phyloP scores from a whole-genome alignment of 768 basidiomycete genomes.

The Lentinula sp. region DNA sequence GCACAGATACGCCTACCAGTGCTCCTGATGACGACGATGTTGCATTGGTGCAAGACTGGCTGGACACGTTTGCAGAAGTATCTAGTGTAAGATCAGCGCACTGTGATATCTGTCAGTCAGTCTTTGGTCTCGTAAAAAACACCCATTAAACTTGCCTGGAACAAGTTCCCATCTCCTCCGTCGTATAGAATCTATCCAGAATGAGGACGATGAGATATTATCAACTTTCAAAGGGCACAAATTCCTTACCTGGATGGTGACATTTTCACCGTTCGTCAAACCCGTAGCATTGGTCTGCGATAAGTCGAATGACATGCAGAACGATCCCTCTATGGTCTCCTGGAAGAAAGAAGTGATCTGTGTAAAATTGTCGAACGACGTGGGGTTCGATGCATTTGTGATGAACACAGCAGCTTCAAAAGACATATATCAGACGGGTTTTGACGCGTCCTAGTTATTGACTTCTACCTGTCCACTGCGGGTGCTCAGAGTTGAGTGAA shows the following conservation, averaged over 20 bases:
- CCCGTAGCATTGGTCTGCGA: conserved; percentile 39
- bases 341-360: conserved; percentile 44
- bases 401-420: conserved; percentile 46
- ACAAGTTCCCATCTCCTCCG: conserved; percentile 69
- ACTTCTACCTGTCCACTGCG: conserved; percentile 46
- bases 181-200: conserved; percentile 41
- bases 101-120: conserved; percentile 26
- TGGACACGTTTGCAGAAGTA: conserved; percentile 34
- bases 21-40: not conserved
- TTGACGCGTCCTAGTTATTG: not conserved
- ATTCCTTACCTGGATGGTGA: conserved; percentile 57
- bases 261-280: conserved; percentile 51
- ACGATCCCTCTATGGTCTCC: conserved; percentile 48
- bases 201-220: not conserved
- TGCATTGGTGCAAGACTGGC: conserved; percentile 25
- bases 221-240: not conserved
- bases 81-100: conserved; percentile 78
- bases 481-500: conserved; percentile 61
- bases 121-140: not conserved
- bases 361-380: conserved; percentile 59
- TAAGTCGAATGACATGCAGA: conserved; percentile 67
- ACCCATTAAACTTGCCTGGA: conserved; percentile 41
- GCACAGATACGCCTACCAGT: not conserved
- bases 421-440: not conserved
- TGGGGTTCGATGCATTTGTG: conserved; percentile 52